Evolutionary conservation across 1,284 basidiomycete species (phyloP).

Genomic region (Ganoderma sp.): DNA sequence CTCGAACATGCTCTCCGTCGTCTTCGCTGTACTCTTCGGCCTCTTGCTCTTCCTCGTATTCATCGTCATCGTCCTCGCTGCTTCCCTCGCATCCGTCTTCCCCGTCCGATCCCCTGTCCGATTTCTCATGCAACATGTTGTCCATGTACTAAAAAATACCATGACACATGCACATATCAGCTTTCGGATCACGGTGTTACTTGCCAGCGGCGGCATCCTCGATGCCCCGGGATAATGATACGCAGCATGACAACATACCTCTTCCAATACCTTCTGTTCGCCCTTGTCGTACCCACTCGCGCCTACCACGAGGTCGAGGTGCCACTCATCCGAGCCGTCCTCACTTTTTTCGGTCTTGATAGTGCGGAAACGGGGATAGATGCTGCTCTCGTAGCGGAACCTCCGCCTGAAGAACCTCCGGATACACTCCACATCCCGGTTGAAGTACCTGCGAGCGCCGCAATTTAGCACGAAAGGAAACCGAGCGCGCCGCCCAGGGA

Average conservation of each 20-base stretch:
- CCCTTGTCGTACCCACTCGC: conserved; percentile 90
- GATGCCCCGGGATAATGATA: conserved; percentile 10
- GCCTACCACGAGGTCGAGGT: conserved; percentile 87
- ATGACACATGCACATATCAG: conserved; percentile 5
- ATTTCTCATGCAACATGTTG: conserved; percentile 54
- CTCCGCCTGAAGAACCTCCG: conserved; percentile 91
- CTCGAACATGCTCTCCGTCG: conserved; percentile 39
- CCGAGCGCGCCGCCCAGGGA: background rate
- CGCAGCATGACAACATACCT: conserved; percentile 54
- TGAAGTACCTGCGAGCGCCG: conserved; percentile 82
- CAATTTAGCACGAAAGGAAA: conserved; percentile 16
- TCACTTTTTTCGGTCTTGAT: conserved; percentile 56
- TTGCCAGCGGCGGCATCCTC: background rate
- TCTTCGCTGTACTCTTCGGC: conserved; percentile 27
- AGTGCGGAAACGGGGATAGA: conserved; percentile 83
- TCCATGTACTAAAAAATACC: conserved; percentile 63
- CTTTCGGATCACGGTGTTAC: conserved; percentile 21
- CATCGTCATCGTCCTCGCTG: conserved; percentile 44
- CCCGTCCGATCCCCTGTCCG: conserved; percentile 37
- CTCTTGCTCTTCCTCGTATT: conserved; percentile 40
- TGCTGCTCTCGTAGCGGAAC: conserved; percentile 90
- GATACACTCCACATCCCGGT: conserved; percentile 97
- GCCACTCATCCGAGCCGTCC: conserved; percentile 55
- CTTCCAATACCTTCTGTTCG: conserved; percentile 82
- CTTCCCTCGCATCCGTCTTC: conserved; percentile 40